Evolutionary conservation across 1,284 basidiomycete genomes (phyloP).

Genomic region (Ganoderma resinaceum): DNA sequence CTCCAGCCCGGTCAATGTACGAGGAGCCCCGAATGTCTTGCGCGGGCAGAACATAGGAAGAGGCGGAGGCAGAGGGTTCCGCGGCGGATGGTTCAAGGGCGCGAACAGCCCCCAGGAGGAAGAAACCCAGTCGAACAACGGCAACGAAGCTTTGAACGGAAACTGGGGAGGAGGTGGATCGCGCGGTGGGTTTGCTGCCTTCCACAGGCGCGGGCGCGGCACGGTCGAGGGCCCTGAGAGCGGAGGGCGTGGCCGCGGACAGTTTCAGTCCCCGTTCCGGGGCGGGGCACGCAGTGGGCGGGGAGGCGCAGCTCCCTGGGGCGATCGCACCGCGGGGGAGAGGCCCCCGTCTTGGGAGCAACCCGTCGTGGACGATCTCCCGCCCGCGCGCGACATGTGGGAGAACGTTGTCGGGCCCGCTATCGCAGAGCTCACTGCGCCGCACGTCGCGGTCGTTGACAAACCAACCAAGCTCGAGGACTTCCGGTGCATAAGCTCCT

Average conservation of each 20-base stretch:
- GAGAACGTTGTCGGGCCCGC: slow-evolving; percentile 21
- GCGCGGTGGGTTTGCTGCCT: background rate
- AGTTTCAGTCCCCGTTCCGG: too few species aligned
- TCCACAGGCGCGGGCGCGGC: slow-evolving; percentile 3
- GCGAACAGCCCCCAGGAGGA: background rate
- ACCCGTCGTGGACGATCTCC: slow-evolving; percentile 15
- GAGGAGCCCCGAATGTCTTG: background rate
- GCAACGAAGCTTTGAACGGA: background rate
- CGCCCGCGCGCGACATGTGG: slow-evolving; percentile 25
- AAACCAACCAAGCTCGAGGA: slow-evolving; percentile 32
- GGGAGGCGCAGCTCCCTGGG: background rate
- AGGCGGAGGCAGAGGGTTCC: background rate
- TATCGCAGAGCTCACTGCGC: slow-evolving; percentile 9
- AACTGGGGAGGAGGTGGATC: background rate
- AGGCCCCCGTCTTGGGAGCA: background rate
- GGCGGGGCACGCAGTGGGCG: background rate
- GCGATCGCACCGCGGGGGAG: background rate
- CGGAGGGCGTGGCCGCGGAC: background rate
- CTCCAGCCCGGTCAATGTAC: background rate
- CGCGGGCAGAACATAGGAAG: background rate
- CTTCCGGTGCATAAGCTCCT: slow-evolving; percentile 54
- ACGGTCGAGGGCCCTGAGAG: background rate
- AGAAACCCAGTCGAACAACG: too few species aligned
- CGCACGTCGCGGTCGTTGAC: slow-evolving; percentile 7
- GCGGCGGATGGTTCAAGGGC: background rate